phyloP scores from a whole-genome alignment of 108 stramenopile genomes.

The Cylindrotheca fusiformis region DNA sequence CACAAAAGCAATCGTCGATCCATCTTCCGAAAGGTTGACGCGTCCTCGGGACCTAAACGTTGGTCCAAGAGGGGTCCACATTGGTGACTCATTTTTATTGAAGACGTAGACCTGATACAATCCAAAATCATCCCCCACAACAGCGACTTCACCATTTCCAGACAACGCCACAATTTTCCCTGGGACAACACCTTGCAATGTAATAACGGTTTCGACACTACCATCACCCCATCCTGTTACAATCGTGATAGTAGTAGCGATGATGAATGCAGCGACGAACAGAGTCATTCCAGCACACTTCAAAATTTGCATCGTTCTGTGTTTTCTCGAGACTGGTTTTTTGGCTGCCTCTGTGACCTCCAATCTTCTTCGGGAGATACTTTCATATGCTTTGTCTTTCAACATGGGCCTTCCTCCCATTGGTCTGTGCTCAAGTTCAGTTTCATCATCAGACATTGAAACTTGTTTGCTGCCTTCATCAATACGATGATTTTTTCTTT shows the following conservation, averaged over 20 bases:
- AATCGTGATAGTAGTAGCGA: neutral
- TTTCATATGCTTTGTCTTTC: neutral
- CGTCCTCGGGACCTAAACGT: neutral
- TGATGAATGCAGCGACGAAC: neutral
- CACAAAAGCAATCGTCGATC: neutral
- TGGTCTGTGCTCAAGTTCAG: neutral
- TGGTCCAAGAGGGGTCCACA: conserved; percentile 1
- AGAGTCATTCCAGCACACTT: neutral
- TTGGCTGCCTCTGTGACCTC: neutral
- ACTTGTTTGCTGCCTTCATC: neutral
- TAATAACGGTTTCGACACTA: neutral
- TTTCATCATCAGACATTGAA: too few relatives aligned
- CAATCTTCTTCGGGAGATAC: neutral
- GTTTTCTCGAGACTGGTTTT: neutral
- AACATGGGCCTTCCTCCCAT: neutral
- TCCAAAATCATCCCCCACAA: conserved; percentile 4
- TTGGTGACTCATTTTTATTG: neutral
- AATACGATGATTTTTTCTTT: neutral
- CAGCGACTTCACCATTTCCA: conserved; percentile 1
- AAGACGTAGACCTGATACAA: conserved; percentile 6
- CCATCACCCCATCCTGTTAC: neutral
- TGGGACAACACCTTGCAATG: neutral
- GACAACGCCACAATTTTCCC: conserved; percentile 2
- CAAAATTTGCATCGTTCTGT: neutral
- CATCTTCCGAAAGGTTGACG: conserved; percentile 2